Conservation (phyloP, 495 filamentous ascomycete species). For the Aspergillus nidulans region DNA sequence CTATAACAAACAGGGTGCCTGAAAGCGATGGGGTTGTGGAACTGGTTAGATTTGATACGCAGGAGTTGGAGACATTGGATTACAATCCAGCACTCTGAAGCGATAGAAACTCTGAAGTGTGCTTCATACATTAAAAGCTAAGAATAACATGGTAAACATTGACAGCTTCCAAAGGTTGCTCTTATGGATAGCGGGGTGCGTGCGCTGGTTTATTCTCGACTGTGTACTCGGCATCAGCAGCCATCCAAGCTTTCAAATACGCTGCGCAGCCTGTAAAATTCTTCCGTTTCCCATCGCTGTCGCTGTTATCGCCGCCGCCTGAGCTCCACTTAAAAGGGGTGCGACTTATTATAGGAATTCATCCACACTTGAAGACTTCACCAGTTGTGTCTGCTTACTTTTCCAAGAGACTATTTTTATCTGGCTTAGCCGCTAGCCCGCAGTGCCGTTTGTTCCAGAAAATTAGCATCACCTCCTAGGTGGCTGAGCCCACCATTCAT, state of each 20-base stretch:
- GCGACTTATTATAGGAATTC: background rate
- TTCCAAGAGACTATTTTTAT: constrained; percentile 5
- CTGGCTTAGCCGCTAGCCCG: constrained; percentile 1
- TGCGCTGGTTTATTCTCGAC: too few relatives aligned
- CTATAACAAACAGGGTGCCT: constrained; percentile 4
- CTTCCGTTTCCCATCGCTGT: background rate
- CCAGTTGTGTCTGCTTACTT: background rate
- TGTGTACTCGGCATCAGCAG: background rate
- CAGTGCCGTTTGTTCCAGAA: constrained; percentile 1
- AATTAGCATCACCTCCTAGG: background rate
- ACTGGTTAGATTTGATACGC: background rate
- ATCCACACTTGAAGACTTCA: background rate
- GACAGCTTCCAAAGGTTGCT: too few relatives aligned
- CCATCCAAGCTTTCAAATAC: too few relatives aligned
- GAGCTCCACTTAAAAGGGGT: background rate
- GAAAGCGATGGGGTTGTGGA: background rate
- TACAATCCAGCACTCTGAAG: too few relatives aligned
- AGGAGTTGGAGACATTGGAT: background rate
- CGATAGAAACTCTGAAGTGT: too few relatives aligned
- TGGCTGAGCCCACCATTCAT: background rate
- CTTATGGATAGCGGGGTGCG: too few relatives aligned
- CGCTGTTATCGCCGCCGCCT: background rate
- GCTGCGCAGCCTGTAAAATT: background rate
- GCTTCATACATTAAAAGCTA: too few relatives aligned
- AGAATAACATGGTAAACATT: too few relatives aligned